Base-by-base conservation (phyloP, 2,329 filamentous ascomycete species). In the Diplodia sapinea region DNA sequence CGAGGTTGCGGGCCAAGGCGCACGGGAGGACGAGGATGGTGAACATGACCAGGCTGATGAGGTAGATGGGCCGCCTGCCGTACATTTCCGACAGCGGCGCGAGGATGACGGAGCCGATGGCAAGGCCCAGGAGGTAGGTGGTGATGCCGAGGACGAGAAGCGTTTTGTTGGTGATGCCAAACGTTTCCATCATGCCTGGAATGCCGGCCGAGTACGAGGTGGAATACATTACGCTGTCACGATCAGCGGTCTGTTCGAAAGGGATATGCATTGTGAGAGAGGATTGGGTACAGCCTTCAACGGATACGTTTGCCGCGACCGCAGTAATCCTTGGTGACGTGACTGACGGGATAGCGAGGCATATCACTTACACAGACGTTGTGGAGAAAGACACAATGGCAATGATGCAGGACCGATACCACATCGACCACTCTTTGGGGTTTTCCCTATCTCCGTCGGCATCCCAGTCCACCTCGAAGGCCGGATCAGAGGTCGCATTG, bases 161-260 rank as follows among this genome's bases (percentile, higher is more conserved):
- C 70, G 75, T 76, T 65, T 84, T 81, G 33, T 77, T 75, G 66
- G 78, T 82, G 62, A 86, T 79, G 66, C 74, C 71, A 65, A 85
- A 85, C 7, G 92, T 89, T 15, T 82, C 76, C 73, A 88, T 86
- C 77, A 96, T 86, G 0, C 90, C 89, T 0, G 87, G 85, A 40
- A 91, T 87, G 2, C 88, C 89, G 0, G 89, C 87, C 0, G 92
- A 93, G 75, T 95, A 96, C 63, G 87, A 89, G 0, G 92, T 95
- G 56, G 89, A 92, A 74, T 93, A 92, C 55, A 93, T 75, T 17
- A 93, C 89, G n/a, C 68, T 69, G 51, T n/a, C 26, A 51, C 29
- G 2, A 50, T 61, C 26, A 67, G 56, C 55, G 2, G 11, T 17
- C 33, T 15, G 54, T 33, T 17, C 15, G 29, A 15, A 17, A n/a